Evolutionary conservation across 768 basidiomycete species (phyloP).

Genomic region (Boletus subcaerulescens): DNA sequence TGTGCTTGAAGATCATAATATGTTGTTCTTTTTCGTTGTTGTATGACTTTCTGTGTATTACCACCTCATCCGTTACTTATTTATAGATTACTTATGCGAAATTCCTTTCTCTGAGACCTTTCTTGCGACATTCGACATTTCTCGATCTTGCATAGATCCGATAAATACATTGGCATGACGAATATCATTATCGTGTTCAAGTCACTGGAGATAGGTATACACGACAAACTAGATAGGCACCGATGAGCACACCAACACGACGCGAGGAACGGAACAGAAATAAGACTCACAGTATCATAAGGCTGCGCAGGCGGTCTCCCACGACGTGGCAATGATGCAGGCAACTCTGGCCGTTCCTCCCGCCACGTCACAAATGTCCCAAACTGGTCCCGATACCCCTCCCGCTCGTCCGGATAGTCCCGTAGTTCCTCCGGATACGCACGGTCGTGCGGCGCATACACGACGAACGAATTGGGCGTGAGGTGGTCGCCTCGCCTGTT

Average conservation of each 20-base stretch:
- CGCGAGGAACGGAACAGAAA: neutral
- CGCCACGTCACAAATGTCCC: conserved; percentile 43
- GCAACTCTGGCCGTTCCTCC: conserved; percentile 51
- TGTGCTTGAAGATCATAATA: conserved; percentile 5
- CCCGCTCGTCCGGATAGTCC: conserved; percentile 53
- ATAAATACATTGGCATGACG: conserved; percentile 17
- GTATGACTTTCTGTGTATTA: conserved; percentile 11
- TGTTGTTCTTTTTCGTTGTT: conserved; percentile 5
- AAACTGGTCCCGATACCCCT: conserved; percentile 56
- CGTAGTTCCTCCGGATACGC: conserved; percentile 62
- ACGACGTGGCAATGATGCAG: conserved; percentile 56
- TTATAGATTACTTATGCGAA: conserved; percentile 26
- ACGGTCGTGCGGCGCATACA: conserved; percentile 57
- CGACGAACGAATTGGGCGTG: conserved; percentile 51
- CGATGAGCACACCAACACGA: neutral
- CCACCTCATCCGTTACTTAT: conserved; percentile 9
- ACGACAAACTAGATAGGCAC: conserved; percentile 36
- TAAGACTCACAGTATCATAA: conserved; percentile 48
- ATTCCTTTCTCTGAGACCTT: neutral
- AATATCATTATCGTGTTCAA: neutral
- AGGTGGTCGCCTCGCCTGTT: conserved; percentile 75
- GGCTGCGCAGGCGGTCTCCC: conserved; percentile 54
- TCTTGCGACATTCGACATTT: neutral
- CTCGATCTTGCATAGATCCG: conserved; percentile 7
- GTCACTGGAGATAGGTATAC: conserved; percentile 34